Conservation (phyloP, 2,329 filamentous ascomycete genomes). For the Cladosporium phlei region DNA sequence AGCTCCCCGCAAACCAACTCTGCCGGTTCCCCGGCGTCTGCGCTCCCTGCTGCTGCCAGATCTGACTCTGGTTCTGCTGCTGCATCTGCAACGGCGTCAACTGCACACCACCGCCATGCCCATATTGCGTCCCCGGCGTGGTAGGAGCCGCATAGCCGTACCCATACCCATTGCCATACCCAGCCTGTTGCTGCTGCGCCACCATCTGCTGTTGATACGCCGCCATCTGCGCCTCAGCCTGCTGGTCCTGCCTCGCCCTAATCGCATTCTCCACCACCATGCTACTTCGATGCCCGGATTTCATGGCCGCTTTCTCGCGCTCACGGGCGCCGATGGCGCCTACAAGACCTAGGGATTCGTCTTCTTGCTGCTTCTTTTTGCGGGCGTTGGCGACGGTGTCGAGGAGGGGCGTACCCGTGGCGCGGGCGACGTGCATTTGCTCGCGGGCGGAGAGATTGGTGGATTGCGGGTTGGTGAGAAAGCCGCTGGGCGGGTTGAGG, state of each 20-base stretch:
- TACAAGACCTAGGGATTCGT: constrained; percentile 54
- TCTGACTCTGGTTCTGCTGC: constrained; percentile 18
- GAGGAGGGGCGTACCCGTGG: constrained; percentile 73
- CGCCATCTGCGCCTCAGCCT: constrained; percentile 37
- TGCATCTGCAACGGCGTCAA: constrained; percentile 2
- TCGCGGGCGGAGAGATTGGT: constrained; percentile 74
- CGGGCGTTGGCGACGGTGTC: constrained; percentile 54
- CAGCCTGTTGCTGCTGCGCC: constrained; percentile 24
- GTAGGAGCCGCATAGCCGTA: not conserved
- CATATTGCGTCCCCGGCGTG: not conserved
- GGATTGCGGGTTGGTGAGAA: not conserved
- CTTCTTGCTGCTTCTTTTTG: constrained; percentile 27
- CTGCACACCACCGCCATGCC: not conserved
- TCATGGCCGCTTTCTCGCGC: constrained; percentile 68
- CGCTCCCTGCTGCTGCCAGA: constrained; percentile 19
- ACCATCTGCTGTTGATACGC: constrained; percentile 34
- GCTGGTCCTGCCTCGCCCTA: constrained; percentile 47
- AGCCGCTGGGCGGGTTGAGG: constrained; percentile 40
- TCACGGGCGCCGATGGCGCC: constrained; percentile 77
- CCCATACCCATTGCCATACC: constrained; percentile 26
- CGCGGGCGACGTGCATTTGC: constrained; percentile 79
- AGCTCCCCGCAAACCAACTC: constrained; percentile 14
- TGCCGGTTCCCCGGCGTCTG: constrained; percentile 10
- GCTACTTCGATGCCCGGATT: constrained; percentile 59
- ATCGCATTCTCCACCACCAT: constrained; percentile 69